A percentile compares a stretch with the other conserved stretches of the same genome.
Evolutionary conservation across 179 eudicot species (phyloP).

Genomic region (Nepenthes alata): DNA sequence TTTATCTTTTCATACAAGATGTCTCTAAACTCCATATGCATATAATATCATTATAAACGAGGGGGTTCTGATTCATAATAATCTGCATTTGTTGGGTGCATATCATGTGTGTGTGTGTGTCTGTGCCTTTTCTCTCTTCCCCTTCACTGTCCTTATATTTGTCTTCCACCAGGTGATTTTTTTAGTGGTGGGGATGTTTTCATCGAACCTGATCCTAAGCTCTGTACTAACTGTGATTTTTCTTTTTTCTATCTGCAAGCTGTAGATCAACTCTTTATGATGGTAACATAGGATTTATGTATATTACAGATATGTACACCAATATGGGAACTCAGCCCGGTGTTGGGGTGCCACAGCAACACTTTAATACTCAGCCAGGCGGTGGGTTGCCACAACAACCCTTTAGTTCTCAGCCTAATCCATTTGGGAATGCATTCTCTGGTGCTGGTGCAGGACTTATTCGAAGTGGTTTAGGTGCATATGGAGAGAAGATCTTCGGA

Average conservation of each 20-base stretch:
- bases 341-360: constrained; percentile 1
- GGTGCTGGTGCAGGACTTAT: constrained; percentile 73
- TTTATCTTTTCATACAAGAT: too few species aligned
- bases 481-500: constrained; percentile 76
- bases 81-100: too few species aligned
- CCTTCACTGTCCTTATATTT: too few species aligned
- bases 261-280: not conserved
- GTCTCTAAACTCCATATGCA: too few species aligned
- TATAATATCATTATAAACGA: too few species aligned
- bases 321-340: constrained; percentile 2
- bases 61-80: too few species aligned
- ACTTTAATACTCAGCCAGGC: not conserved
- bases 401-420: constrained; percentile 42
- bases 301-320: constrained; percentile 3
- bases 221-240: not conserved
- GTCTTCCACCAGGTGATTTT: too few species aligned
- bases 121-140: too few species aligned
- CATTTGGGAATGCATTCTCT: constrained; percentile 58
- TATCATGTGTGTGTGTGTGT: too few species aligned
- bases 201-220: not conserved
- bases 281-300: not conserved
- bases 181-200: not conserved
- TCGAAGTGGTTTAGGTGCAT: constrained; percentile 74
- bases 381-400: constrained; percentile 12
- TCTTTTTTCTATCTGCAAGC: not conserved